Evolutionary conservation across 176 grass and related monocot genomes (phyloP).

Genomic region (Eragrostis nindensis): DNA sequence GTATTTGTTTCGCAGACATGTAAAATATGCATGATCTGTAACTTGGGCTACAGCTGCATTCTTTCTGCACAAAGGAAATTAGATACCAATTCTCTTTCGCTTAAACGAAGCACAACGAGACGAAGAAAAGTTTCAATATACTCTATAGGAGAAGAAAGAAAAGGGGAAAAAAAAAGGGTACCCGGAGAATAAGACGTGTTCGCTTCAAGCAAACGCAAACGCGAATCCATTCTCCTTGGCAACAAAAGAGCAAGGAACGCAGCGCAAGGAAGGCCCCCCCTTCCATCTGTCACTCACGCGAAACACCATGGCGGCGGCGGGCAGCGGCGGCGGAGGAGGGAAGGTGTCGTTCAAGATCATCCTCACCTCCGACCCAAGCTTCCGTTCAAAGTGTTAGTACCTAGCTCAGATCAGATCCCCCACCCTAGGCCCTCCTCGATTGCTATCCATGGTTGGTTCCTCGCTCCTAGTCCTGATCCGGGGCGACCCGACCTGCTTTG

Average conservation of each 20-base stretch:
- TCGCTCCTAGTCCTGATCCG: constrained; percentile 25
- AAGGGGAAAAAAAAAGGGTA: background rate
- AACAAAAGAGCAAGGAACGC: too few relatives aligned
- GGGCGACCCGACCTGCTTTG: background rate
- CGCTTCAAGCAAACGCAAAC: constrained; percentile 22
- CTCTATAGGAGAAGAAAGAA: too few relatives aligned
- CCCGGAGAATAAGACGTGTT: background rate
- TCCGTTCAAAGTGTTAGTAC: constrained; percentile 94
- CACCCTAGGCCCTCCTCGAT: background rate
- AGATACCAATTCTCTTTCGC: too few relatives aligned
- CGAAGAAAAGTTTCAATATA: background rate
- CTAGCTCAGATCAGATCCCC: constrained; percentile 33
- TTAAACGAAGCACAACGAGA: background rate
- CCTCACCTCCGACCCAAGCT: constrained; percentile 99
- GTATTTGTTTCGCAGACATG: background rate
- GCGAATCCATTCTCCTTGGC: too few relatives aligned
- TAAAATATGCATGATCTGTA: background rate
- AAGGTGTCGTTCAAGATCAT: constrained; percentile 98
- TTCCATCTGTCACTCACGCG: background rate
- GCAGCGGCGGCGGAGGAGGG: constrained; percentile 50
- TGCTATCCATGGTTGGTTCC: background rate
- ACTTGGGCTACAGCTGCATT: background rate
- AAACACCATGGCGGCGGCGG: constrained; percentile 24
- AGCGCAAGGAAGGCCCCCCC: too few relatives aligned
- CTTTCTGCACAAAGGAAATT: background rate